Percentiles rank a stretch among this genome's conserved stretches.
Conservation (phyloP, 2,329 filamentous ascomycete species). For the Exophiala aquamarina region DNA sequence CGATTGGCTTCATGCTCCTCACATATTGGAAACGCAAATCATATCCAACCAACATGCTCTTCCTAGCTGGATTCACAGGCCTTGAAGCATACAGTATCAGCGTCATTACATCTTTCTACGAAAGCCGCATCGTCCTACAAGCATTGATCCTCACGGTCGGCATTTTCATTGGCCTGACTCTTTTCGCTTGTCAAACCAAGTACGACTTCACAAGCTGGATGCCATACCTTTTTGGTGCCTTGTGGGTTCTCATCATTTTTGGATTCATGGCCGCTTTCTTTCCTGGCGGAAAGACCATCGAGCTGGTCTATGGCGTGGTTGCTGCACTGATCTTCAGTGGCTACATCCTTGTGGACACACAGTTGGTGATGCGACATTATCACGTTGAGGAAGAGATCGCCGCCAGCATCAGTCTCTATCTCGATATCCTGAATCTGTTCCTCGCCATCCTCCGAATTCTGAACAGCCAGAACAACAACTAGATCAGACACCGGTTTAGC, state of each 20-base stretch:
- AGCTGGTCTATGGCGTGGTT: constrained; percentile 80
- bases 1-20: constrained; percentile 79
- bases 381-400: constrained; percentile 98
- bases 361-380: constrained; percentile 91
- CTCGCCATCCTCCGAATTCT: constrained; percentile 91
- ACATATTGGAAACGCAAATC: constrained; percentile 96
- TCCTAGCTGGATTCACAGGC: constrained; percentile 85
- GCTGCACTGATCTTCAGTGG: constrained; percentile 86
- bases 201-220: constrained; percentile 99
- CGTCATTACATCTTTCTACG: constrained; percentile 89
- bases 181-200: constrained; percentile 95
- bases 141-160: constrained; percentile 80
- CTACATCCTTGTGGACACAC: constrained; percentile 95
- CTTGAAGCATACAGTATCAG: constrained; percentile 92
- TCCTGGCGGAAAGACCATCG: constrained; percentile 74
- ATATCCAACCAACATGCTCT: constrained; percentile 91
- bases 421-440: constrained; percentile 97
- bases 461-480: constrained; percentile 95
- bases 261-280: constrained; percentile 92
- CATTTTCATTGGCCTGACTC: constrained; percentile 63
- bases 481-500: constrained; percentile 30
- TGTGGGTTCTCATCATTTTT: constrained; percentile 90
- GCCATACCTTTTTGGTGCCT: constrained; percentile 85
- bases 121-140: constrained; percentile 79
- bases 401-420: constrained; percentile 88